A percentile compares a stretch with the other conserved stretches of the same genome.
phyloP scores from a whole-genome alignment of 2,329 filamentous ascomycete species.

The Calonectria naviculata region DNA sequence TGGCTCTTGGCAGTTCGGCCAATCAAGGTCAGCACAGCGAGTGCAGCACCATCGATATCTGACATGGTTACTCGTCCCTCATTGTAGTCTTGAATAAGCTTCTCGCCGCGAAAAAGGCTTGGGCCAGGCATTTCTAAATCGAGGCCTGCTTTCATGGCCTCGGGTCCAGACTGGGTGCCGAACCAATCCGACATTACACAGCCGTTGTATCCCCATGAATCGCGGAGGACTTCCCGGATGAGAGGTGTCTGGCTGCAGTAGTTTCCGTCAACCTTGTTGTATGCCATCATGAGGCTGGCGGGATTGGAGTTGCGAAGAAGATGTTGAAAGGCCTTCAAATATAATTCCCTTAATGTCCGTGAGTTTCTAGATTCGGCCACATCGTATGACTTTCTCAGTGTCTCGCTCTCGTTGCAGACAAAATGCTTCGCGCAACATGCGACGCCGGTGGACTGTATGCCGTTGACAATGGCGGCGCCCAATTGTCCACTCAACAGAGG shows the following conservation, averaged over 20 bases:
- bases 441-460: constrained; percentile 14
- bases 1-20: neutral
- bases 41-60: neutral
- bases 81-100: constrained; percentile 1
- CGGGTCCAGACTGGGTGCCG: constrained; percentile 15
- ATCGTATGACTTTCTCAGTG: constrained; percentile 21
- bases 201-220: constrained; percentile 22
- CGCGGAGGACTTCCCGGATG: neutral
- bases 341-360: constrained; percentile 15
- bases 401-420: constrained; percentile 28
- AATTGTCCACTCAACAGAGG: constrained; percentile 23
- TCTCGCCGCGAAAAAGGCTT: constrained; percentile 17
- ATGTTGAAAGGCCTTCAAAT: constrained; percentile 22
- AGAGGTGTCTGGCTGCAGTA: constrained; percentile 17
- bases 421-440: constrained; percentile 27
- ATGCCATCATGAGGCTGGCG: constrained; percentile 27
- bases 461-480: constrained; percentile 27
- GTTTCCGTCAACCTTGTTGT: constrained; percentile 18
- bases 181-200: constrained; percentile 31
- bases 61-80: neutral
- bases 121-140: constrained; percentile 28
- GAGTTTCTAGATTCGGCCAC: constrained; percentile 11
- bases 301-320: constrained; percentile 16
- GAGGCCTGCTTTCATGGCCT: constrained; percentile 11
- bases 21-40: neutral